phyloP scores from a whole-genome alignment of 2,329 filamentous ascomycete species.

The Seiridium unicorne region DNA sequence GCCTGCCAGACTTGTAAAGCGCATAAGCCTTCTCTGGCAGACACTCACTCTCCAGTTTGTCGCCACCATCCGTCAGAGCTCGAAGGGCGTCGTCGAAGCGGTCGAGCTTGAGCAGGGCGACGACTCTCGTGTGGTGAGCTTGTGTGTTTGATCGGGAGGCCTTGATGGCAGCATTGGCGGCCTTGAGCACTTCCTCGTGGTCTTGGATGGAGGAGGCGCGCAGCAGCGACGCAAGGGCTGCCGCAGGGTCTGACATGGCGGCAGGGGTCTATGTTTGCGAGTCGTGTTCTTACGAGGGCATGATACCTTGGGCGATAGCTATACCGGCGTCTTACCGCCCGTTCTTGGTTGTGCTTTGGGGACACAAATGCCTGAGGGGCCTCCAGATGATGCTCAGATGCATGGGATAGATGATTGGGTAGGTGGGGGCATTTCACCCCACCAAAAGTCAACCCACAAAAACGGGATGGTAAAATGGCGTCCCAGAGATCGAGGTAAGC shows the following conservation, averaged over 20 bases:
- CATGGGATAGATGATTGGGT: not conserved
- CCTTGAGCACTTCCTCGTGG: conserved; percentile 70
- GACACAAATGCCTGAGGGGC: too few relatives aligned
- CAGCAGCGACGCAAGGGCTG: conserved; percentile 53
- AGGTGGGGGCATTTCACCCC: not conserved
- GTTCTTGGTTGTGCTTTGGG: too few relatives aligned
- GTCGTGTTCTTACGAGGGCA: not conserved
- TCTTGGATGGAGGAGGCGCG: conserved; percentile 60
- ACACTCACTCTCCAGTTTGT: conserved; percentile 59
- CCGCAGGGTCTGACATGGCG: conserved; percentile 42
- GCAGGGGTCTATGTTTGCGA: not conserved
- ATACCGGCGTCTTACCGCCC: not conserved
- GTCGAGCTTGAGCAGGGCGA: conserved; percentile 79
- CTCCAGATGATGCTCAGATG: too few relatives aligned
- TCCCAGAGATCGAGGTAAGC: not conserved
- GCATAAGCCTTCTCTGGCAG: conserved; percentile 74
- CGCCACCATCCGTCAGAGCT: conserved; percentile 62
- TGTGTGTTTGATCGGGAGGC: conserved; percentile 53
- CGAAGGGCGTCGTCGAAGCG: conserved; percentile 76
- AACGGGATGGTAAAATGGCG: not conserved
- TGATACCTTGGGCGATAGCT: not conserved
- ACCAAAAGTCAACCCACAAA: conserved; percentile 6
- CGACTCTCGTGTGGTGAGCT: conserved; percentile 67
- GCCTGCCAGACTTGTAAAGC: conserved; percentile 75
- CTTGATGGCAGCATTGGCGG: conserved; percentile 60